Conservation (phyloP, 2,329 filamentous ascomycete species). For the Botrytis aclada region DNA sequence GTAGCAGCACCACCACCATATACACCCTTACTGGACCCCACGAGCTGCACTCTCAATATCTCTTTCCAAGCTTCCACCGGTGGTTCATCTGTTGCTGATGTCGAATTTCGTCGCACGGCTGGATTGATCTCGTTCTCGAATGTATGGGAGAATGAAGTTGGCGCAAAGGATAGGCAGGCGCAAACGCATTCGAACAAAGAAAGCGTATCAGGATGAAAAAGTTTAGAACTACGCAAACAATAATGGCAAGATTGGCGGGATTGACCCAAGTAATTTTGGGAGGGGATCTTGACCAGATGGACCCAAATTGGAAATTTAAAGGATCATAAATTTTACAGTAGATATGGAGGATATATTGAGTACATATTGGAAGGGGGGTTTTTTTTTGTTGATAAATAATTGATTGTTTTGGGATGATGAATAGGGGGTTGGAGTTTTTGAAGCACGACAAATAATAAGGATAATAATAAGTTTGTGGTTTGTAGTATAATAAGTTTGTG, state of each 20-base stretch:
- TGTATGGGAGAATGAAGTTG: constrained; percentile 23
- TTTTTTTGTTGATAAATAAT: not conserved
- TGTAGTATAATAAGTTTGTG: not conserved
- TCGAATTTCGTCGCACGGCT: constrained; percentile 1
- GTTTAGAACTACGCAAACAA: constrained; percentile 21
- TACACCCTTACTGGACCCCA: constrained; percentile 24
- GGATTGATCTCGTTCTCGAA: constrained; percentile 19
- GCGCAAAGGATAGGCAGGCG: constrained; percentile 29
- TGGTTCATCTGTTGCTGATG: constrained; percentile 31
- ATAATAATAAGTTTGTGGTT: not conserved
- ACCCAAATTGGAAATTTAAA: not conserved
- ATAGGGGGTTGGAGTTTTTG: constrained; percentile 1
- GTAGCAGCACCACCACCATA: constrained; percentile 23
- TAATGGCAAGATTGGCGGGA: not conserved
- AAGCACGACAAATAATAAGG: not conserved
- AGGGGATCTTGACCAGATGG: not conserved
- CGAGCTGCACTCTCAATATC: constrained; percentile 28
- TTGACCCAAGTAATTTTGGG: not conserved
- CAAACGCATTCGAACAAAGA: constrained; percentile 31
- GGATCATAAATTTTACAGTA: not conserved
- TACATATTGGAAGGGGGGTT: not conserved
- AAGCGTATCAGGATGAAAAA: constrained; percentile 2
- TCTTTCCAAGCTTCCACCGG: constrained; percentile 14
- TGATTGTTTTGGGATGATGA: constrained; percentile 1
- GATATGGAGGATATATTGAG: not conserved